Conservation (phyloP, 345 rosid species). For the Combretum micranthum region DNA sequence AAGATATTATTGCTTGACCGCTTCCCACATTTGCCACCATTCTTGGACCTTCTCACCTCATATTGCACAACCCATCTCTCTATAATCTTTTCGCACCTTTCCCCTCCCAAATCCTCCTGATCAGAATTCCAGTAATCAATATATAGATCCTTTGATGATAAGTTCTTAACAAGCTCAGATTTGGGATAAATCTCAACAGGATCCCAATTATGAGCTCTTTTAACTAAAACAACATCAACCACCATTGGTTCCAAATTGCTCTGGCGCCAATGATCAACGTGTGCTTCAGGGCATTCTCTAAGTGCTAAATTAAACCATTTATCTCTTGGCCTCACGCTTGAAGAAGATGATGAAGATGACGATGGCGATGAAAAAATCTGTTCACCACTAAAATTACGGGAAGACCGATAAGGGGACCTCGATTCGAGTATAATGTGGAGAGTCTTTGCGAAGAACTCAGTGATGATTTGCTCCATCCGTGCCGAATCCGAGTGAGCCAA, state of each 20-base stretch:
- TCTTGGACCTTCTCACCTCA: constrained; percentile 58
- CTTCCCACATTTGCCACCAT: constrained; percentile 44
- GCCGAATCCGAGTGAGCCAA: constrained; percentile 53
- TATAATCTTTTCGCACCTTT: constrained; percentile 54
- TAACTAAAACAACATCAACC: constrained; percentile 79
- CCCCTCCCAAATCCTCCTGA: constrained; percentile 55
- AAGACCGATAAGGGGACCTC: constrained; percentile 76
- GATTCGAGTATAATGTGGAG: constrained; percentile 88
- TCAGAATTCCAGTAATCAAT: constrained; percentile 47
- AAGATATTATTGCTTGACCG: constrained; percentile 51
- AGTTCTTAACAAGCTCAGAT: constrained; percentile 42
- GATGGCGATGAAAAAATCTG: constrained; percentile 69
- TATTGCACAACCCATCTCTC: constrained; percentile 95
- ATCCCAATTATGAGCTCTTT: constrained; percentile 44
- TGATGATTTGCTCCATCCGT: constrained; percentile 74
- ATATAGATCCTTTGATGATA: constrained; percentile 38
- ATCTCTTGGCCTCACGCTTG: constrained; percentile 79
- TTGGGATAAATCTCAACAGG: constrained; percentile 34
- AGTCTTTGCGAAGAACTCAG: constrained; percentile 85
- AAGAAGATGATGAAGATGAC: constrained; percentile 70
- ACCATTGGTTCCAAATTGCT: constrained; percentile 69
- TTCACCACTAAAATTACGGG: constrained; percentile 75
- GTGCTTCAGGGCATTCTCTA: constrained; percentile 75
- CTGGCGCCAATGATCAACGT: constrained; percentile 64
- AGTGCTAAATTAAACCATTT: constrained; percentile 94